These are phyloP conservation scores for Betula pendula DNA, from an alignment of 306 rosid species.

Conservation along the genomic window DNA sequence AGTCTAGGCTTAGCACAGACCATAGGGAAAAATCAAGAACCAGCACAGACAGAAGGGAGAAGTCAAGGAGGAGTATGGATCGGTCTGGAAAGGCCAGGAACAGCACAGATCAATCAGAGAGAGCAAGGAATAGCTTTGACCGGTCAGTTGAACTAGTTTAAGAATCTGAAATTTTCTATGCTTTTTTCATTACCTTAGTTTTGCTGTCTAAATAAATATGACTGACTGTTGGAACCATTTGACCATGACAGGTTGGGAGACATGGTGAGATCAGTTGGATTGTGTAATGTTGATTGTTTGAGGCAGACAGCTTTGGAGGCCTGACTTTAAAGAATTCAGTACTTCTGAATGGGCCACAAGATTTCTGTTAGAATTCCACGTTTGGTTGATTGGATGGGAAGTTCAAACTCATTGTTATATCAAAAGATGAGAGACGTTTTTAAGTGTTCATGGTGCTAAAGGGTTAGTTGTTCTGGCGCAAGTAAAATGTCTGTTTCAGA, in stretches of 20 bases:
- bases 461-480: not conserved
- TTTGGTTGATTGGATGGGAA: constrained; percentile 27
- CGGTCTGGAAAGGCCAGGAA: constrained; percentile 43
- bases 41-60: constrained; percentile 50
- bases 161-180: not conserved
- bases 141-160: constrained; percentile 37
- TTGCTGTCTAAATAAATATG: not conserved
- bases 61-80: constrained; percentile 50
- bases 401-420: constrained; percentile 10
- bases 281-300: constrained; percentile 66
- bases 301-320: constrained; percentile 55
- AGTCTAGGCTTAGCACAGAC: constrained; percentile 50
- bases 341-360: constrained; percentile 23
- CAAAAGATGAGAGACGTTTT: not conserved
- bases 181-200: not conserved
- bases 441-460: not conserved
- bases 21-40: constrained; percentile 47
- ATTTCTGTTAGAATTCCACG: constrained; percentile 22
- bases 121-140: constrained; percentile 68
- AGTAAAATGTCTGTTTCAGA: not conserved
- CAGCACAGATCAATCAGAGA: constrained; percentile 59
- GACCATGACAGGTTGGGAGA: constrained; percentile 57
- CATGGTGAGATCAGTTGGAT: constrained; percentile 72
- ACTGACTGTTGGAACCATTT: constrained; percentile 12
- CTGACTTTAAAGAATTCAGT: constrained; percentile 25